phyloP scores from a whole-genome alignment of 306 rosid species.

The Cucurbita argyrosperma region DNA sequence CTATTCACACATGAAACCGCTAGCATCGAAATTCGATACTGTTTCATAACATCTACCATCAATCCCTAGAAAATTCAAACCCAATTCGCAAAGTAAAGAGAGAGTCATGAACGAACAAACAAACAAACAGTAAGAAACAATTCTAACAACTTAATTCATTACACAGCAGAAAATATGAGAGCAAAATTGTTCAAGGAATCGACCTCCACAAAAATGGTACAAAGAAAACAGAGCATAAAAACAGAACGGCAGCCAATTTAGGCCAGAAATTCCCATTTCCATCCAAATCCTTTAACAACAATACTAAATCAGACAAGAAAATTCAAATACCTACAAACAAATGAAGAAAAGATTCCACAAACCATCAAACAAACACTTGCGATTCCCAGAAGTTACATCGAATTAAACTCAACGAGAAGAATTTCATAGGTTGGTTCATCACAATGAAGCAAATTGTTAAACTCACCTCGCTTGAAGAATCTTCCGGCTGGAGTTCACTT shows the following conservation, averaged over 20 bases:
- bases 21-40: not conserved
- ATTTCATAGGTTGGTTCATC: not conserved
- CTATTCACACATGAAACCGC: slow-evolving; percentile 1
- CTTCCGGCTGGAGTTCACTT: slow-evolving; percentile 18
- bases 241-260: not conserved
- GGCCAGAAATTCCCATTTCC: not conserved
- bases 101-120: not conserved
- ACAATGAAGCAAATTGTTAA: slow-evolving; percentile 7
- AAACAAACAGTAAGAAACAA: not conserved
- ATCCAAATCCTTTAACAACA: slow-evolving; percentile 12
- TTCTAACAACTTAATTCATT: not conserved
- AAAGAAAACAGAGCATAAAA: not conserved
- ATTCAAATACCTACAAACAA: not conserved
- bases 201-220: not conserved
- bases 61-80: not conserved
- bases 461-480: slow-evolving; percentile 28
- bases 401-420: not conserved
- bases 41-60: not conserved
- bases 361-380: not conserved
- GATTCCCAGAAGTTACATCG: not conserved
- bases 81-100: not conserved
- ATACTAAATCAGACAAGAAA: slow-evolving; percentile 4
- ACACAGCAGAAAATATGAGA: not conserved
- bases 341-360: not conserved
- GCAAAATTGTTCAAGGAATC: not conserved